phyloP scores from a whole-genome alignment of 768 basidiomycete species.

The Hericium coralloides region DNA sequence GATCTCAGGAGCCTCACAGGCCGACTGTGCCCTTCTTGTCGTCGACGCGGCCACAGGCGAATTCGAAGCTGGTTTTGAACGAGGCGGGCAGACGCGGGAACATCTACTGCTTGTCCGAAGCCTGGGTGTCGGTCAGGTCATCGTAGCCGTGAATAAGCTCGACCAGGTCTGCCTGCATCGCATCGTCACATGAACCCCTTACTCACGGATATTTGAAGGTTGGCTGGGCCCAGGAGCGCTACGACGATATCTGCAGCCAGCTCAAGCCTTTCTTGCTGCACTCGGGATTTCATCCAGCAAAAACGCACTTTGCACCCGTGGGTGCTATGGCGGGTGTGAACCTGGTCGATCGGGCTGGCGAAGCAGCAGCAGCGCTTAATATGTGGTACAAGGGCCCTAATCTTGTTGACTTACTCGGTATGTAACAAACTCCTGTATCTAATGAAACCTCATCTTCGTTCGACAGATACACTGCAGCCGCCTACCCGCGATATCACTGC shows the following conservation, averaged over 20 bases:
- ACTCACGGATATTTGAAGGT: slow-evolving; percentile 42
- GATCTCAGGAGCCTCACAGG: slow-evolving; percentile 98
- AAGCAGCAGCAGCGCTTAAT: slow-evolving; percentile 37
- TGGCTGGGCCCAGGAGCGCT: slow-evolving; percentile 76
- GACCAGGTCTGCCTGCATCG: slow-evolving; percentile 54
- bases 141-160: slow-evolving; percentile 92
- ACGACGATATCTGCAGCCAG: slow-evolving; percentile 70
- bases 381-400: slow-evolving; percentile 86
- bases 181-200: neutral
- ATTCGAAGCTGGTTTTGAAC: slow-evolving; percentile 92
- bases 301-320: slow-evolving; percentile 80
- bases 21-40: slow-evolving; percentile 89
- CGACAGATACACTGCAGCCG: slow-evolving; percentile 68
- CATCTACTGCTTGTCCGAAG: slow-evolving; percentile 88
- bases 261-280: slow-evolving; percentile 78
- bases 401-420: slow-evolving; percentile 77
- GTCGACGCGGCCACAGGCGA: slow-evolving; percentile 86
- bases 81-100: slow-evolving; percentile 92
- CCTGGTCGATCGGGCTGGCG: slow-evolving; percentile 42
- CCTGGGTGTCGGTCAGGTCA: slow-evolving; percentile 83
- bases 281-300: slow-evolving; percentile 75
- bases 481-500: slow-evolving; percentile 68
- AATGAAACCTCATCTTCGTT: neutral
- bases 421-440: slow-evolving; percentile 1
- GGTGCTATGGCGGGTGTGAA: slow-evolving; percentile 89